A percentile compares a stretch with the other conserved stretches of the same genome.
These are phyloP conservation scores for Sporothrix pallida DNA, from an alignment of 2,329 filamentous ascomycete genomes.

Conservation along the genomic window DNA sequence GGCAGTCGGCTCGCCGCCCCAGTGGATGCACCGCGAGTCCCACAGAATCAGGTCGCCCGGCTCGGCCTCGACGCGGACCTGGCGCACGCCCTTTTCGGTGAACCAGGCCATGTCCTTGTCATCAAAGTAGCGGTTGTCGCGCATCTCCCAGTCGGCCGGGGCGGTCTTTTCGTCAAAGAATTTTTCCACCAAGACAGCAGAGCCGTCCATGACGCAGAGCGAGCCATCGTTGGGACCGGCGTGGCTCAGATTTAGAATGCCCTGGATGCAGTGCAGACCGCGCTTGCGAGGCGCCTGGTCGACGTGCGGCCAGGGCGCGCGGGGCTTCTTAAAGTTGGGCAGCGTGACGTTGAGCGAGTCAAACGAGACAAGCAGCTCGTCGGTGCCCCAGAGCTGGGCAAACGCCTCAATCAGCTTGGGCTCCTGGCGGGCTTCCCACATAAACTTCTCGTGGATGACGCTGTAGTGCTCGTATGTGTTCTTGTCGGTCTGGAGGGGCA, in stretches of 20 bases:
- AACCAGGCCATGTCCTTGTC: slow-evolving; percentile 22
- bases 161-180: slow-evolving; percentile 36
- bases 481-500: slow-evolving; percentile 46
- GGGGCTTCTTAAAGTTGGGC: slow-evolving; percentile 11
- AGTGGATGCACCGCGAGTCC: slow-evolving; percentile 47
- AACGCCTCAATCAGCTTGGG: slow-evolving; percentile 48
- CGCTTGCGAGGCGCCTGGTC: slow-evolving; percentile 29
- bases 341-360: slow-evolving; percentile 45
- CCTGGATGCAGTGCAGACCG: slow-evolving; percentile 33
- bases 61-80: slow-evolving; percentile 43
- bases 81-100: slow-evolving; percentile 21
- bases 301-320: slow-evolving; percentile 31
- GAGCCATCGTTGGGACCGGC: slow-evolving; percentile 32
- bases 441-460: slow-evolving; percentile 48
- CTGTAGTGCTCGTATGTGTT: slow-evolving; percentile 43
- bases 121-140: slow-evolving; percentile 24
- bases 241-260: slow-evolving; percentile 32
- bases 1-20: slow-evolving; percentile 44
- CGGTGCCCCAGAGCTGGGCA: slow-evolving; percentile 47
- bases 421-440: slow-evolving; percentile 49
- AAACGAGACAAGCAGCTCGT: slow-evolving; percentile 47
- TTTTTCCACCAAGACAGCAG: slow-evolving; percentile 32
- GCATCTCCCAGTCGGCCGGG: slow-evolving; percentile 41
- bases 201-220: slow-evolving; percentile 28
- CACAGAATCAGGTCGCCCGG: slow-evolving; percentile 48